phyloP scores from a whole-genome alignment of 345 rosid species.

The Dipteronia dyeriana region DNA sequence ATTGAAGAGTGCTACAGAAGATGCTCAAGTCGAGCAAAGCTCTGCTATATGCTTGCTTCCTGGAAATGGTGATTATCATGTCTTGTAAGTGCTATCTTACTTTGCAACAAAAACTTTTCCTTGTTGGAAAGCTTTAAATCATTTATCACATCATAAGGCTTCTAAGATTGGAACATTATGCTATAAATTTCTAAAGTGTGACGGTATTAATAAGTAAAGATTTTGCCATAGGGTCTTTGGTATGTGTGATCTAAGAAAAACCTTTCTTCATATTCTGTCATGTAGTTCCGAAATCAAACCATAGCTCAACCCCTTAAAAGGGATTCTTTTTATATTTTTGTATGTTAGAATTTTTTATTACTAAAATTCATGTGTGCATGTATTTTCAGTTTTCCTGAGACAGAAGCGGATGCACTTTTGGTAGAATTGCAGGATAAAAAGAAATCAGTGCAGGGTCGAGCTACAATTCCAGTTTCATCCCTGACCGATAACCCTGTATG shows the following conservation, averaged over 20 bases:
- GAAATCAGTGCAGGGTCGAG: conserved; percentile 68
- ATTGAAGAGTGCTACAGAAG: conserved; percentile 76
- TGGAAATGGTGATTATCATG: conserved; percentile 88
- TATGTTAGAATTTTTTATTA: conserved; percentile 6
- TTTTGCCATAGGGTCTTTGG: background rate
- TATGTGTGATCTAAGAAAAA: background rate
- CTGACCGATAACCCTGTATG: conserved; percentile 74
- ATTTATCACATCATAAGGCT: background rate
- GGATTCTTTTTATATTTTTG: background rate
- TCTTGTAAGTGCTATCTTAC: conserved; percentile 60
- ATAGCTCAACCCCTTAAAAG: background rate
- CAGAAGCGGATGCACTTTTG: conserved; percentile 76
- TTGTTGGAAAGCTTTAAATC: background rate
- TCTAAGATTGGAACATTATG: background rate
- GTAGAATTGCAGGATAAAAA: conserved; percentile 81
- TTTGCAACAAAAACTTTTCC: conserved; percentile 13
- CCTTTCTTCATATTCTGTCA: background rate
- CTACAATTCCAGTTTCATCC: conserved; percentile 66
- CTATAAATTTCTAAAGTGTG: background rate
- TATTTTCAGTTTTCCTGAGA: conserved; percentile 77
- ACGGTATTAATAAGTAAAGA: background rate
- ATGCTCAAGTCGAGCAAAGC: conserved; percentile 49
- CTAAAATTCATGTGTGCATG: conserved; percentile 22
- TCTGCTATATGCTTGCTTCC: conserved; percentile 72
- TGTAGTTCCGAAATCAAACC: conserved; percentile 16